phyloP scores from a whole-genome alignment of 331 rosid genomes.

The Acacia pycnantha region DNA sequence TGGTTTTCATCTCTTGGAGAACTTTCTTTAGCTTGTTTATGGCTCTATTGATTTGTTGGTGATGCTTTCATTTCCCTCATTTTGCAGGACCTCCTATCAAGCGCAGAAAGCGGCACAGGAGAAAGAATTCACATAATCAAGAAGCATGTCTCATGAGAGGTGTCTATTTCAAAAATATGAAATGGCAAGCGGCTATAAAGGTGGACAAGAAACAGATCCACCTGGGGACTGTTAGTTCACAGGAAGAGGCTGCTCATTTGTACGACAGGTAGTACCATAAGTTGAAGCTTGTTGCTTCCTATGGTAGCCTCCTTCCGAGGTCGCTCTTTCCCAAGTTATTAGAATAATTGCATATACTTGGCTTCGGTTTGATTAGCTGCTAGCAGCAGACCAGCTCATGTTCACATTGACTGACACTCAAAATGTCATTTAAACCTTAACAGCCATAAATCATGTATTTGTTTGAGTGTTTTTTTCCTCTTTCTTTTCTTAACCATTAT shows the following conservation, averaged over 20 bases:
- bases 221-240: conserved; percentile 91
- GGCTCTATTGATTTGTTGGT: neutral
- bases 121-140: conserved; percentile 75
- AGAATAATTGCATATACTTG: conserved; percentile 7
- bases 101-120: conserved; percentile 88
- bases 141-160: conserved; percentile 89
- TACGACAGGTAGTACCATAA: conserved; percentile 76
- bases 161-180: conserved; percentile 94
- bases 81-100: conserved; percentile 72
- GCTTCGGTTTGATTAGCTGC: conserved; percentile 1
- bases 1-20: neutral
- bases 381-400: neutral
- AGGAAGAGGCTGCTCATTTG: conserved; percentile 96
- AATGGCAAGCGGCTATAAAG: conserved; percentile 99
- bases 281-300: neutral
- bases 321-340: neutral
- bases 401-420: conserved; percentile 9
- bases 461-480: neutral
- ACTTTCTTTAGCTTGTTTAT: neutral
- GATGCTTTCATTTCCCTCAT: neutral
- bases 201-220: conserved; percentile 99
- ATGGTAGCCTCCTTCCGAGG: neutral
- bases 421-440: neutral
- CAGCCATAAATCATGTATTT: neutral
- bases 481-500: neutral